phyloP scores from a whole-genome alignment of 2,329 filamentous ascomycete species.

The Didymella segeticola region DNA sequence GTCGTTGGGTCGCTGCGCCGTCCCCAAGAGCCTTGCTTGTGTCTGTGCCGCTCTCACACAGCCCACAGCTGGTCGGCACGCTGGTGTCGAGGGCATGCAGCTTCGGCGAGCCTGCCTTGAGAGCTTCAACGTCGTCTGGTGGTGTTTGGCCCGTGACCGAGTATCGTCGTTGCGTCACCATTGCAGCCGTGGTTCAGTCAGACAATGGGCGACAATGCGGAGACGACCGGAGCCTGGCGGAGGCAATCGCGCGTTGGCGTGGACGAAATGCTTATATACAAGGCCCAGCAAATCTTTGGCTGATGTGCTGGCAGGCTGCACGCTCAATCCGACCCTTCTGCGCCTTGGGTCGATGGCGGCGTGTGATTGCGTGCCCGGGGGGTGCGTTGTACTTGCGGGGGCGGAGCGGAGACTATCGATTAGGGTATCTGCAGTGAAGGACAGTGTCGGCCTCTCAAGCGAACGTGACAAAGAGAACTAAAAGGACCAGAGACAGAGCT shows the following conservation, averaged over 20 bases:
- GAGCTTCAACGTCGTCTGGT: conserved; percentile 41
- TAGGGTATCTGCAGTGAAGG: conserved; percentile 18
- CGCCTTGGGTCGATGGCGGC: conserved; percentile 25
- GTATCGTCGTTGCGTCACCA: conserved; percentile 46
- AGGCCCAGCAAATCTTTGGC: conserved; percentile 17
- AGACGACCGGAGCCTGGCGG: conserved; percentile 4
- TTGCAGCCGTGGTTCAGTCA: conserved; percentile 16
- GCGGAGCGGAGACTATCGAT: conserved; percentile 35
- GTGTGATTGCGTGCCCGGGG: conserved; percentile 30
- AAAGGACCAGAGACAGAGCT: neutral
- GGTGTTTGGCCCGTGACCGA: conserved; percentile 48
- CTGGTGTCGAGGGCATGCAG: conserved; percentile 46
- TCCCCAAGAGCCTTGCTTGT: conserved; percentile 19
- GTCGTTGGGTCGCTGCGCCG: conserved; percentile 23
- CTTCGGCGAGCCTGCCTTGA: conserved; percentile 45
- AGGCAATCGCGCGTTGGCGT: conserved; percentile 20
- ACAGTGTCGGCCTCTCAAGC: conserved; percentile 1
- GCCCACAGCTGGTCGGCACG: conserved; percentile 41
- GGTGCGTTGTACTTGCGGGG: conserved; percentile 25
- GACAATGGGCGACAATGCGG: conserved; percentile 1
- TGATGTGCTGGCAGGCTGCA: conserved; percentile 34
- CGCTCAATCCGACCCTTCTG: conserved; percentile 24
- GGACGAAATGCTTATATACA: too few species aligned
- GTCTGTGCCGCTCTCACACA: conserved; percentile 35
- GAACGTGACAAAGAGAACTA: neutral